Percentiles rank a stretch among this genome's conserved stretches.
Conservation (phyloP, 345 rosid species). For the Melaleuca quinquenervia region DNA sequence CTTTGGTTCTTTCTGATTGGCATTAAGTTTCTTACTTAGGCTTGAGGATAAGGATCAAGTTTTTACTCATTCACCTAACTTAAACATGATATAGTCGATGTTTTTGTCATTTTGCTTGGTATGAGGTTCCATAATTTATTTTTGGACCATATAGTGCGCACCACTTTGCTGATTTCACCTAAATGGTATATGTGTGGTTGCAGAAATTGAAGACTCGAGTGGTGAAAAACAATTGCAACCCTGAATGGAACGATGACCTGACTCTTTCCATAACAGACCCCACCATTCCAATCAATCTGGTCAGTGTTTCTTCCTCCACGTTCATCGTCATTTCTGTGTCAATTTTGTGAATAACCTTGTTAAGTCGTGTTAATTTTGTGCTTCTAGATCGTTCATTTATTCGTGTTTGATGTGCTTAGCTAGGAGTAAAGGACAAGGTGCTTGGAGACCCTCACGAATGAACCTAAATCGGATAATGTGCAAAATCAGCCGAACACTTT, state of each 20-base stretch:
- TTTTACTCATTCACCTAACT: neutral
- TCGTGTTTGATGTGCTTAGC: neutral
- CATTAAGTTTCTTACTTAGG: neutral
- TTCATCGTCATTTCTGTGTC: neutral
- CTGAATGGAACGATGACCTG: slow-evolving; percentile 77
- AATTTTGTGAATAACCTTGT: neutral
- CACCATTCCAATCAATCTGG: slow-evolving; percentile 39
- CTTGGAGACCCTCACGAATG: neutral
- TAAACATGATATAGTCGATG: neutral
- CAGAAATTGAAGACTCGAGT: slow-evolving; percentile 70
- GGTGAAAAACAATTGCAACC: slow-evolving; percentile 59
- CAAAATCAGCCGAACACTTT: neutral
- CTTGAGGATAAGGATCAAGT: neutral
- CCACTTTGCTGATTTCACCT: neutral
- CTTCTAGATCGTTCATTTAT: neutral
- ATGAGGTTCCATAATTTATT: neutral
- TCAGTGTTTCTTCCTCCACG: slow-evolving; percentile 13
- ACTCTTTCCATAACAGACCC: slow-evolving; percentile 54
- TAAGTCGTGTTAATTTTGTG: neutral
- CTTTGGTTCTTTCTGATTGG: neutral
- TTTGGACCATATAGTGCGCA: neutral
- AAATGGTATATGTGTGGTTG: neutral
- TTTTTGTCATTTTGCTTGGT: neutral
- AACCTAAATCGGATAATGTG: neutral
- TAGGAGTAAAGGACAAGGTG: neutral